Base-by-base conservation (phyloP, 495 filamentous ascomycete species). In the Penicilliopsis zonata region DNA sequence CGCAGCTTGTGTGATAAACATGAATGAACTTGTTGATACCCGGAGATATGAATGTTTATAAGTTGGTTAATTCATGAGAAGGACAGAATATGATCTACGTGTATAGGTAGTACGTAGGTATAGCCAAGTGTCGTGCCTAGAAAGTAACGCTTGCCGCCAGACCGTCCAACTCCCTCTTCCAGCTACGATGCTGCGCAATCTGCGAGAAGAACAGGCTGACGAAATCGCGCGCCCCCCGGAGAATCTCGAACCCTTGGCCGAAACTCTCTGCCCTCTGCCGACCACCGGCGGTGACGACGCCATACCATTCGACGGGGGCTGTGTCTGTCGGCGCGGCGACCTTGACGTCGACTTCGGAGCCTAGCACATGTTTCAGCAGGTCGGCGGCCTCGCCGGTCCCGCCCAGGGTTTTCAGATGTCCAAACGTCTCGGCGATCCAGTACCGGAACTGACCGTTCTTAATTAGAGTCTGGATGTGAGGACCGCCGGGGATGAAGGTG, bases 381-480 rank as follows among this genome's bases (percentile, higher is more conserved):
- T 69, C 50, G 0, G 76, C 73, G 0, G 58, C 73, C 43, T 82
- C 73, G 15, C 78, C 72, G 0, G 71, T 76, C 12, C 77, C 73
- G 23, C 78, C 78, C 36, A 88, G 76, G 19, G 78, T 53, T 58
- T 86, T 80, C 33, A 82, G 49, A 38, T 82, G 70, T 4, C 80
- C 72, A 47, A 82, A 86, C 1, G 81, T 69, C 52, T 86, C 80
- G 31, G 79, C 70, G 18, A 87, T 57, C 77, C 77, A 86, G 58
- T 86, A 76, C 15, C 80, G 47, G 0, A 78, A 76, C 22, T 82
- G 72, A 4, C 82, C 80, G 31, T 67, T 78, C 52, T 72, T 68
- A 29, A 64, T 51, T 2, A 86, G 64, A 1, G 68, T 67, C 38
- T 54, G 44, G 5, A 75, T 67, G 32, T 80, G 57, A 0, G 61